Conservation (phyloP, 2,329 filamentous ascomycete genomes). For the Biscogniauxia marginata region DNA sequence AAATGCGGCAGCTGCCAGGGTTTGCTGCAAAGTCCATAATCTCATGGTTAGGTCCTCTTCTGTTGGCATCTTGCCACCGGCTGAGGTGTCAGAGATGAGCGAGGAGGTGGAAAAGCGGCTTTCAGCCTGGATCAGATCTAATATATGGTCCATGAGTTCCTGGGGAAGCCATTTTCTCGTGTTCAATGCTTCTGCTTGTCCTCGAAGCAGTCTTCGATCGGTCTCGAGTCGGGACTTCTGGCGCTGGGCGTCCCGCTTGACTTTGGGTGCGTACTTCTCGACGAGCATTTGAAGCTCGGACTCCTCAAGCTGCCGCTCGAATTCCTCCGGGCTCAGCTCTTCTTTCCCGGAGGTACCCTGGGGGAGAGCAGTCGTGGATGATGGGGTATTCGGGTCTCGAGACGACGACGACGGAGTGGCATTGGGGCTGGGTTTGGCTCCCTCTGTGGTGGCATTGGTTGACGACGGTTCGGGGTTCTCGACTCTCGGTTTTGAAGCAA, state of each 20-base stretch:
- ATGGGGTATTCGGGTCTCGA: slow-evolving; percentile 18
- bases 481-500: slow-evolving; percentile 76
- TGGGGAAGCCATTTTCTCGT: slow-evolving; percentile 76
- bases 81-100: slow-evolving; percentile 43
- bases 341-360: slow-evolving; percentile 31
- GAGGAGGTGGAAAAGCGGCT: slow-evolving; percentile 55
- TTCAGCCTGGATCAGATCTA: slow-evolving; percentile 70
- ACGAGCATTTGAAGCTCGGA: slow-evolving; percentile 86
- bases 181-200: slow-evolving; percentile 72
- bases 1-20: slow-evolving; percentile 69
- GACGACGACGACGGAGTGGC: slow-evolving; percentile 32
- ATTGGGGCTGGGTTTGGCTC: slow-evolving; percentile 20
- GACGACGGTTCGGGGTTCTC: slow-evolving; percentile 44
- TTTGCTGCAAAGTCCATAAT: slow-evolving; percentile 81
- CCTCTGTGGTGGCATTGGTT: slow-evolving; percentile 16
- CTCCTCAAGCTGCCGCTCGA: slow-evolving; percentile 84
- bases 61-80: slow-evolving; percentile 52
- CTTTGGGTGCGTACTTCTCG: slow-evolving; percentile 78
- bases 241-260: slow-evolving; percentile 73
- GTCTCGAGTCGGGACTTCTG: slow-evolving; percentile 79
- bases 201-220: slow-evolving; percentile 77
- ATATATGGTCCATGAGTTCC: slow-evolving; percentile 74
- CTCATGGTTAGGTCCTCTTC: slow-evolving; percentile 79
- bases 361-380: slow-evolving; percentile 10
- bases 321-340: slow-evolving; percentile 76